These are phyloP conservation scores for Xylariaceae sp. DNA, from an alignment of 2,329 filamentous ascomycete species.

Conservation along the genomic window DNA sequence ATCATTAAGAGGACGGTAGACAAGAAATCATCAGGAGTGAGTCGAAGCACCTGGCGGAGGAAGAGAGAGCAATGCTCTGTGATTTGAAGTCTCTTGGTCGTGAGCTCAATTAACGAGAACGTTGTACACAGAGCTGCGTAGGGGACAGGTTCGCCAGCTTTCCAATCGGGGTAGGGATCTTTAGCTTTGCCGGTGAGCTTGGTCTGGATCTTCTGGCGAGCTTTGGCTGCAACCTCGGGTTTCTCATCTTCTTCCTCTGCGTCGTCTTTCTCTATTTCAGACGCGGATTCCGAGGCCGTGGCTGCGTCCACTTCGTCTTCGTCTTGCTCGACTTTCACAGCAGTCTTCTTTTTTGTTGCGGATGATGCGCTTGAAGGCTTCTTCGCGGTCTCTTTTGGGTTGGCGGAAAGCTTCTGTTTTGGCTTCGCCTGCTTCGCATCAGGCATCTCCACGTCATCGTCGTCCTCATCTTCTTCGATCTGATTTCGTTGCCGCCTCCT, in stretches of 20 bases:
- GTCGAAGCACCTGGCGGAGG: conserved; percentile 85
- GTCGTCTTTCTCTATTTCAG: conserved; percentile 47
- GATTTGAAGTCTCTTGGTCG: conserved; percentile 85
- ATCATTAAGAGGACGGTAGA: conserved; percentile 93
- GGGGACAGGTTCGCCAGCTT: conserved; percentile 80
- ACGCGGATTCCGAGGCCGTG: conserved; percentile 42
- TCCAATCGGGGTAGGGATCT: conserved; percentile 95
- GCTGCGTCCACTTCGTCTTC: conserved; percentile 42
- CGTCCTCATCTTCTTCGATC: conserved; percentile 52
- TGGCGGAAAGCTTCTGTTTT: conserved; percentile 28
- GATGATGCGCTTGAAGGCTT: conserved; percentile 25
- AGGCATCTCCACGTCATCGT: conserved; percentile 43
- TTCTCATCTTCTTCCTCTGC: conserved; percentile 55
- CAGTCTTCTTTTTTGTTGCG: conserved; percentile 22
- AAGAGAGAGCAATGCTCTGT: conserved; percentile 87
- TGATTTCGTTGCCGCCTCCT: conserved; percentile 46
- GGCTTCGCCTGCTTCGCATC: conserved; percentile 29
- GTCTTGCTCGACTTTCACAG: conserved; percentile 25
- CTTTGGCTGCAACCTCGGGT: conserved; percentile 69
- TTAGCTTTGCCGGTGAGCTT: conserved; percentile 67
- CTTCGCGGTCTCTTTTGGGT: conserved; percentile 30
- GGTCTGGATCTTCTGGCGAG: conserved; percentile 75
- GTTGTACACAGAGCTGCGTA: conserved; percentile 94
- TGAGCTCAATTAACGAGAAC: conserved; percentile 93
- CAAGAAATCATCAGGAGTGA: conserved; percentile 84